A percentile compares a stretch with the other conserved stretches of the same genome.
Evolutionary conservation across 2,329 filamentous ascomycete species (phyloP).

Genomic region (Diaporthe caulivora): DNA sequence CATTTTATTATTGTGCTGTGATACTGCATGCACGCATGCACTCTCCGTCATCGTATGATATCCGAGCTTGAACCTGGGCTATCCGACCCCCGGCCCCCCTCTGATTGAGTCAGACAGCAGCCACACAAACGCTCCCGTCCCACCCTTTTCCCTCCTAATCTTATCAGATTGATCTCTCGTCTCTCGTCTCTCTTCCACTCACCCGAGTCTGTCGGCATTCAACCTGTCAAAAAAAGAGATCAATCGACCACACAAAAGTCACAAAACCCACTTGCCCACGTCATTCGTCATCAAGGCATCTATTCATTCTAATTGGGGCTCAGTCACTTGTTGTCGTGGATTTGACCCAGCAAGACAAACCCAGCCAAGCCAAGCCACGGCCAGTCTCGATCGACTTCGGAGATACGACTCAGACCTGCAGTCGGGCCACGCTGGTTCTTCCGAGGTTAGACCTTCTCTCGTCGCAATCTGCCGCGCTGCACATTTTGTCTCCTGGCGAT

Average conservation of each 20-base stretch:
- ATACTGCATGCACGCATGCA: background rate
- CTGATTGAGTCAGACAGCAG: conserved; percentile 15
- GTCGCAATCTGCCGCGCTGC: conserved; percentile 7
- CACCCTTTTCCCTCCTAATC: background rate
- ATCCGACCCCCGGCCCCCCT: background rate
- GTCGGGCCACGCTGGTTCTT: conserved; percentile 6
- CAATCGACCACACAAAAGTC: background rate
- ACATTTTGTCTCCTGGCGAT: background rate
- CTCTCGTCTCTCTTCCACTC: conserved; percentile 10
- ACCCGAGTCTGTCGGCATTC: conserved; percentile 12
- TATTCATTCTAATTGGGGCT: conserved; percentile 1
- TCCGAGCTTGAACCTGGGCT: background rate
- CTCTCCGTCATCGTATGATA: conserved; percentile 21
- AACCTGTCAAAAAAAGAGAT: conserved; percentile 5
- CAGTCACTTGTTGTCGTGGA: background rate
- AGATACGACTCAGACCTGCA: conserved; percentile 11
- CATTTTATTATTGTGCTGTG: background rate
- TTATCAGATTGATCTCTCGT: conserved; percentile 27
- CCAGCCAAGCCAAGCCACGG: conserved; percentile 14
- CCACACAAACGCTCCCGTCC: background rate
- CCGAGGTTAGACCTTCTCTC: conserved; percentile 23
- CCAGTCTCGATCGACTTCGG: conserved; percentile 9
- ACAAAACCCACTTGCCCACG: background rate
- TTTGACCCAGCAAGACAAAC: background rate
- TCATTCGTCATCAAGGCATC: conserved; percentile 2